phyloP scores from a whole-genome alignment of 805 yeast genomes.

The Ogataea allantospora region DNA sequence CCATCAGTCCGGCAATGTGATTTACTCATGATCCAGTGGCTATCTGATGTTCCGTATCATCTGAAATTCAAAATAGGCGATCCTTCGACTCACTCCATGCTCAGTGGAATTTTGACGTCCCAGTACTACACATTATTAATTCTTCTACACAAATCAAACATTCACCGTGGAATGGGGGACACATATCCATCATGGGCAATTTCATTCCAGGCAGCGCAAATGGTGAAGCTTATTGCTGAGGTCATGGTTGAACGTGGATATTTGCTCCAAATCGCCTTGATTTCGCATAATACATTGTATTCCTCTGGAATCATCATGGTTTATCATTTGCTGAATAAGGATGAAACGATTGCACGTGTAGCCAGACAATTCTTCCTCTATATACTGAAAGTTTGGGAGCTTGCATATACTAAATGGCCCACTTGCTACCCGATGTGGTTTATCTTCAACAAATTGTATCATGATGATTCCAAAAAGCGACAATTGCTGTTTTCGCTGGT shows the following conservation, averaged over 20 bases:
- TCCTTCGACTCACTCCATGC: constrained; percentile 49
- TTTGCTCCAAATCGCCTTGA: constrained; percentile 38
- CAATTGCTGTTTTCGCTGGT: constrained; percentile 14
- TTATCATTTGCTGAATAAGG: constrained; percentile 50
- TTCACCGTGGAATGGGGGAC: constrained; percentile 39
- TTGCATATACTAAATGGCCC: constrained; percentile 51
- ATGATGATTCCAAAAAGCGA: constrained; percentile 27
- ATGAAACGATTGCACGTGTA: constrained; percentile 24
- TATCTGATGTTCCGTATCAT: constrained; percentile 60
- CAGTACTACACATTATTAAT: constrained; percentile 74
- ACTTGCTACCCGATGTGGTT: constrained; percentile 52
- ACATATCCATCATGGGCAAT: constrained; percentile 68
- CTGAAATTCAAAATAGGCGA: constrained; percentile 62
- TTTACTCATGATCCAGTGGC: constrained; percentile 75
- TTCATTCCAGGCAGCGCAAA: constrained; percentile 77
- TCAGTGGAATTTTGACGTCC: constrained; percentile 58
- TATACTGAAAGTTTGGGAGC: constrained; percentile 34
- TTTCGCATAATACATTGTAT: constrained; percentile 43
- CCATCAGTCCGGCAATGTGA: constrained; percentile 60
- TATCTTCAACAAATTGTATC: constrained; percentile 44
- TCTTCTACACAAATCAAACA: constrained; percentile 67
- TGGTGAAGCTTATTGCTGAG: constrained; percentile 63
- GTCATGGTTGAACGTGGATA: constrained; percentile 54
- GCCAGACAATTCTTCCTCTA: constrained; percentile 25
- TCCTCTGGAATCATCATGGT: constrained; percentile 66